Evolutionary conservation across 2,329 filamentous ascomycete genomes (phyloP), one percentile per base, ranked within the genome.

Genomic region (Tolypocladium sp.): DNA sequence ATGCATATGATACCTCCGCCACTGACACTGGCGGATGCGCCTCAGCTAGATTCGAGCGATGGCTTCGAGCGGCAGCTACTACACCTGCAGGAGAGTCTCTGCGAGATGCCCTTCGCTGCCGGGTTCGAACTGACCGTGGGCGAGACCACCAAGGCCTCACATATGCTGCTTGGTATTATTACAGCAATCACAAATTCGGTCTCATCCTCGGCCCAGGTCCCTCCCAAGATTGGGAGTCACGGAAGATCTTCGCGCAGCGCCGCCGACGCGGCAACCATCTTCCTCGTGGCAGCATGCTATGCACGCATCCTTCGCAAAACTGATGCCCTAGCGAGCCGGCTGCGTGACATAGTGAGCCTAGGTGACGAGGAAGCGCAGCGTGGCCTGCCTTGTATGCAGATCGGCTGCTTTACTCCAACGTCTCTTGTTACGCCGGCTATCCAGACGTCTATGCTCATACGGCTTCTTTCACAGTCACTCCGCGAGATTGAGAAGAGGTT

Each of bases 401-500:
- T 59, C 27, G 58, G 58, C 27, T 46, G 54, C 17, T 53, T 44
- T 25, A 49, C 41, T 20, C 37, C 54, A 15, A 25, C 33, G 2
- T 56, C 58, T 35, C 37, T 56, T 27, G 55, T 54, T 10, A 44
- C 35, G 33, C 58, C 58, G 20, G 58, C 58, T 13, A 57, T 59
- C 22, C 58, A 59, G 38, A 44, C 55, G 3, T 59, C 58, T 10
- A 37, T 59, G 9, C 54, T 59, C n/a, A 38, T 57, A 3, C 58
- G 56, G 46, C 55, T 59, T 9, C 58, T 59, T 13, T 59, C 46
- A 4, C 58, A 59, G 38, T 57, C 55, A 25, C 54, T 56, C 12
- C 55, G 58, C n/a, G 55, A 59, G 49, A 59, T 59, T 15, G 54
- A 59, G 46, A 59, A 57, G 58, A 57, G 49, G 37, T 4, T 59